Base-by-base conservation (phyloP, 208 protist genomes). In the Crithidia expoeki region DNA sequence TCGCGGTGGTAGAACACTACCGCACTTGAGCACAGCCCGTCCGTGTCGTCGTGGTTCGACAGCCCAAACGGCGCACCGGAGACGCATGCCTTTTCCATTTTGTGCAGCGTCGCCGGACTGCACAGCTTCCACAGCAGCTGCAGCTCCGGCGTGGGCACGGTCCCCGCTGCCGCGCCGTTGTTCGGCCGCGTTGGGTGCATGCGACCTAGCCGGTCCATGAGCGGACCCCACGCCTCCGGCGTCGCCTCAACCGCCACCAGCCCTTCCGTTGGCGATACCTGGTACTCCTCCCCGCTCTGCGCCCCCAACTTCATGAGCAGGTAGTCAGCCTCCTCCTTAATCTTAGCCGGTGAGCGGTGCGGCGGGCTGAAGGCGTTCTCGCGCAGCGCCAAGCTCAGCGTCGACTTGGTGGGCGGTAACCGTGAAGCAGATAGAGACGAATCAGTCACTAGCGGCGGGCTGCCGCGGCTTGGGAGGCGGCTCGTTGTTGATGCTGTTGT, bases 81-180 rank as follows among this genome's bases (percentile, higher is more conserved):
- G 21, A 65, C 66, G 55, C 61, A 71, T 9, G 71, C 65, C 50
- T 75, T 52, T 42, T 79, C 73, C 40, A 92, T 76, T 44, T 74
- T 74, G 21, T 38, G 14, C 33, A 92, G 28, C 38, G 83, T 84
- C 42, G 69, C 52, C 0, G 83, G 78, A 34, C 81, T 83, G 73
- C 83, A 89, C 47, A 88, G 55, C 74, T 89, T 89, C 83, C 83
- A 92, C 57, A 92, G 65, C 25, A 84, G 58, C 46, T 84, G 67
- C 52, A 82, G 67, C 69, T 74, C 53, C 34, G 33, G 32, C 55
- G 25, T 25, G 16, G 55, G 2, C 28, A 21, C 25, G 27, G 32
- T 25, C n/a, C n/a, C 9, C 10, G 55, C 7, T 30, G 46, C 5
- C 12, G 44, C 19, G 6, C 11, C 49, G 36, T 6, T 30, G 28